Evolutionary conservation across 805 yeast genomes (phyloP).

Genomic region (Grigorovia transvaalensis): DNA sequence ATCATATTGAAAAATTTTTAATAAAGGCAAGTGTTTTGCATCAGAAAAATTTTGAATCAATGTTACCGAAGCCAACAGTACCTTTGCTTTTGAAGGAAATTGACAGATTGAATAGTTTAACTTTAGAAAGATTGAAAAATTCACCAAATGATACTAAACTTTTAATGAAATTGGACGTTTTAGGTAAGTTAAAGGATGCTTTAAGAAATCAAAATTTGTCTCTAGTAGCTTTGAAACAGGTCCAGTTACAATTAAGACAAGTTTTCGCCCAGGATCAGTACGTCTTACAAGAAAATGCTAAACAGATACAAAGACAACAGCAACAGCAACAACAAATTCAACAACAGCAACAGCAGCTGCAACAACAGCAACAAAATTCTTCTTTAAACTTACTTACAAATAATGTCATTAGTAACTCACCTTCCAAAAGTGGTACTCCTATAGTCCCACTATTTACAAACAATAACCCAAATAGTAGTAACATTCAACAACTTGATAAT

Average conservation of each 20-base stretch:
- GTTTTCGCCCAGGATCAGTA: slow-evolving; percentile 31
- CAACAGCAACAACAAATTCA: slow-evolving; percentile 15
- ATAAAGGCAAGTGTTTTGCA: slow-evolving; percentile 44
- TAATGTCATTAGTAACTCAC: not conserved
- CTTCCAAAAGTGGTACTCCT: slow-evolving; percentile 3
- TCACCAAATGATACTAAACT: slow-evolving; percentile 28
- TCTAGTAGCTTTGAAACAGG: slow-evolving; percentile 23
- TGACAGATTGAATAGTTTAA: slow-evolving; percentile 28
- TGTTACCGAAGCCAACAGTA: slow-evolving; percentile 23
- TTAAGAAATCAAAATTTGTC: slow-evolving; percentile 28
- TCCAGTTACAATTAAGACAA: slow-evolving; percentile 33
- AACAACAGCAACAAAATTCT: slow-evolving; percentile 1
- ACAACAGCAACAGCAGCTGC: slow-evolving; percentile 6
- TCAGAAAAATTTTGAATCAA: slow-evolving; percentile 26
- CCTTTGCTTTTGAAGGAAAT: slow-evolving; percentile 27
- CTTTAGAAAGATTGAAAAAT: slow-evolving; percentile 25
- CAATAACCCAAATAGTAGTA: not conserved
- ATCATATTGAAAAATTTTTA: slow-evolving; percentile 64
- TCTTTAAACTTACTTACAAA: not conserved
- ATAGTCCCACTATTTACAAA: slow-evolving; percentile 1
- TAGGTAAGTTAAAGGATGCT: slow-evolving; percentile 29
- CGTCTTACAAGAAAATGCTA: slow-evolving; percentile 18
- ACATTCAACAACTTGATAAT: not conserved
- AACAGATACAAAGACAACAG: slow-evolving; percentile 22
- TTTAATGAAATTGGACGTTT: slow-evolving; percentile 25